Conservation (phyloP, 495 filamentous ascomycete genomes). For the Xylaria scruposa region DNA sequence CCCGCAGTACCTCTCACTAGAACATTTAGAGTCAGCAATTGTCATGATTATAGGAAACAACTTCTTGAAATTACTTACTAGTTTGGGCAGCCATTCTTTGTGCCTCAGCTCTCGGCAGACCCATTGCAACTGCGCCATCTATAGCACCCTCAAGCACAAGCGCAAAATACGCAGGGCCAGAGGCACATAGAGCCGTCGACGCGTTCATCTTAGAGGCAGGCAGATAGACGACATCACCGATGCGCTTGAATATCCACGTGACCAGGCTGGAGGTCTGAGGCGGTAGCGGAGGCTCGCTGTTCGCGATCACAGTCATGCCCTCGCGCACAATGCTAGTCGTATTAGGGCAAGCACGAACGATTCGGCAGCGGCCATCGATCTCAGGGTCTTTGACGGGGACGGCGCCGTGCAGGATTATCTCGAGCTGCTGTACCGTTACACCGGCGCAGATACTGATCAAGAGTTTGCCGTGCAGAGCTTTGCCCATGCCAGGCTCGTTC, state of each 20-base stretch:
- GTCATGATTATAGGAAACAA: not conserved
- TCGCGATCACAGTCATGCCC: constrained; percentile 80
- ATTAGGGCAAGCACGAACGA: constrained; percentile 83
- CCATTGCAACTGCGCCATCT: constrained; percentile 83
- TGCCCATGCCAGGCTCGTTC: constrained; percentile 65
- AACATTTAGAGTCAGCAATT: constrained; percentile 7
- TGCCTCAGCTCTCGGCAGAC: constrained; percentile 76
- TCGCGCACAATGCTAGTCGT: constrained; percentile 73
- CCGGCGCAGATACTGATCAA: constrained; percentile 86
- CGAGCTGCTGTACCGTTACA: constrained; percentile 70
- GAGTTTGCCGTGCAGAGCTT: constrained; percentile 77
- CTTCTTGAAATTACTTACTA: constrained; percentile 30
- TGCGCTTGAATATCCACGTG: constrained; percentile 77
- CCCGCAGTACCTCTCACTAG: constrained; percentile 69
- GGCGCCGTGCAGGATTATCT: constrained; percentile 60
- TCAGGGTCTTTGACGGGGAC: constrained; percentile 44
- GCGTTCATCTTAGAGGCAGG: constrained; percentile 74
- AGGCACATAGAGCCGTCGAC: constrained; percentile 75
- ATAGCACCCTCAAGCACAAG: constrained; percentile 78
- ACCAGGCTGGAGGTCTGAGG: constrained; percentile 60
- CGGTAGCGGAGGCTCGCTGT: constrained; percentile 63
- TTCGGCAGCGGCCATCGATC: constrained; percentile 54
- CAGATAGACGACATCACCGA: constrained; percentile 71
- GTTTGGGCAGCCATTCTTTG: constrained; percentile 83
- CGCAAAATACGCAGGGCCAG: constrained; percentile 79